phyloP scores from a whole-genome alignment of 2,329 filamentous ascomycete species.

The Cytospora paraplurivora region DNA sequence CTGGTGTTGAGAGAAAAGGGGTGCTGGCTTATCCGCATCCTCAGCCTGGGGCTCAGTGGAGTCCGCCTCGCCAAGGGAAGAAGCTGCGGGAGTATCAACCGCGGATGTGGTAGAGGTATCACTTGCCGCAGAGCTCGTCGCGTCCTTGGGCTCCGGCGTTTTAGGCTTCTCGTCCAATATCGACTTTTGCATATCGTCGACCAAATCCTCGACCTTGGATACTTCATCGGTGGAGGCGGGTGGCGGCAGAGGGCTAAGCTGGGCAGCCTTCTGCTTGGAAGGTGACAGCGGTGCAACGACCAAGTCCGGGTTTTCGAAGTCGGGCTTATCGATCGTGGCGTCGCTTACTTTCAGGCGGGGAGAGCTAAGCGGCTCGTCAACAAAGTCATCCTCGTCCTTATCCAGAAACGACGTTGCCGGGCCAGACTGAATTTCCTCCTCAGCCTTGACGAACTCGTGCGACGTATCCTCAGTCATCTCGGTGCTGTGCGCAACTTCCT shows the following conservation, averaged over 20 bases:
- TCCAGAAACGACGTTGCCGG: constrained; percentile 49
- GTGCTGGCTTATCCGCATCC: constrained; percentile 60
- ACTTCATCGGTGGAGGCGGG: constrained; percentile 12
- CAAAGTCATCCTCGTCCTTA: constrained; percentile 72
- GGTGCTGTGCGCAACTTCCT: constrained; percentile 74
- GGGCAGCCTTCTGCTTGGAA: constrained; percentile 41
- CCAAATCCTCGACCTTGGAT: constrained; percentile 30
- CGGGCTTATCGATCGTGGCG: constrained; percentile 54
- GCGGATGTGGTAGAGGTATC: constrained; percentile 19
- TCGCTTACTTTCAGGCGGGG: constrained; percentile 64
- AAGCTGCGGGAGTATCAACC: constrained; percentile 21
- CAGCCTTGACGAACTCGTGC: constrained; percentile 66
- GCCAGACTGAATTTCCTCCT: constrained; percentile 51
- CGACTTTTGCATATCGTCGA: constrained; percentile 29
- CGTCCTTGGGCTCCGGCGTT: constrained; percentile 20
- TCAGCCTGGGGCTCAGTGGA: constrained; percentile 44
- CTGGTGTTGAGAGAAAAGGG: constrained; percentile 51
- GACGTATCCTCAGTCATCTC: constrained; percentile 74
- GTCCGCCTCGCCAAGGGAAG: constrained; percentile 24
- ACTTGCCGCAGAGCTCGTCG: constrained; percentile 13
- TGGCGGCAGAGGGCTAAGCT: constrained; percentile 11
- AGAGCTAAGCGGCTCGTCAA: constrained; percentile 76
- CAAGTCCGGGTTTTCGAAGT: constrained; percentile 58
- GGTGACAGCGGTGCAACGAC: constrained; percentile 62
- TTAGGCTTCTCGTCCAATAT: constrained; percentile 20